Conservation (phyloP, 805 yeast species). For the Saccharomycopsis vini region DNA sequence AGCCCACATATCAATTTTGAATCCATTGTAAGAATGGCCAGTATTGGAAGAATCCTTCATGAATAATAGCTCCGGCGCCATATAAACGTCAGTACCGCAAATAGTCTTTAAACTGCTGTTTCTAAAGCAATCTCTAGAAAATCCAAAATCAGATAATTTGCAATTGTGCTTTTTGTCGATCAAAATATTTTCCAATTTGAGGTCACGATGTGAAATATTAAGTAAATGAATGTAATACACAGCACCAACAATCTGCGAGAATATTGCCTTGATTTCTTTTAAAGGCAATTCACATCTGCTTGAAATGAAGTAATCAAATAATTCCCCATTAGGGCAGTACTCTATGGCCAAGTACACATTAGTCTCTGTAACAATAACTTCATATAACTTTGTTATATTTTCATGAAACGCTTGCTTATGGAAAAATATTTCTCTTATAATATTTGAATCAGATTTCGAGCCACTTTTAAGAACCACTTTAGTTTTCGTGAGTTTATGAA, state of each 20-base stretch:
- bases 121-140: constrained; percentile 66
- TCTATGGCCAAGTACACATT: constrained; percentile 83
- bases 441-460: constrained; percentile 64
- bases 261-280: constrained; percentile 43
- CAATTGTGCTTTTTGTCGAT: constrained; percentile 48
- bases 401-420: constrained; percentile 79
- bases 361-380: constrained; percentile 71
- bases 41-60: constrained; percentile 43
- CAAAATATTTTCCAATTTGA: constrained; percentile 72
- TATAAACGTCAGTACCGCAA: constrained; percentile 91
- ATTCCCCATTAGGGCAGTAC: constrained; percentile 75
- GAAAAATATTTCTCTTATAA: constrained; percentile 84
- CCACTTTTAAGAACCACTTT: constrained; percentile 83
- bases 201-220: constrained; percentile 76
- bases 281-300: constrained; percentile 38
- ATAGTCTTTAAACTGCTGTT: constrained; percentile 62
- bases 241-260: constrained; percentile 54
- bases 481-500: constrained; percentile 63
- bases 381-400: constrained; percentile 76
- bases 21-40: constrained; percentile 40
- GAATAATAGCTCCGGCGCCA: constrained; percentile 87
- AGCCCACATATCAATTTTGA: constrained; percentile 84
- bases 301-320: constrained; percentile 56
- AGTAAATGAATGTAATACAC: constrained; percentile 64
- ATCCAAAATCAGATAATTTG: constrained; percentile 88